These are phyloP conservation scores for Alternaria sp. DNA, from an alignment of 2,329 filamentous ascomycete genomes.

Conservation along the genomic window DNA sequence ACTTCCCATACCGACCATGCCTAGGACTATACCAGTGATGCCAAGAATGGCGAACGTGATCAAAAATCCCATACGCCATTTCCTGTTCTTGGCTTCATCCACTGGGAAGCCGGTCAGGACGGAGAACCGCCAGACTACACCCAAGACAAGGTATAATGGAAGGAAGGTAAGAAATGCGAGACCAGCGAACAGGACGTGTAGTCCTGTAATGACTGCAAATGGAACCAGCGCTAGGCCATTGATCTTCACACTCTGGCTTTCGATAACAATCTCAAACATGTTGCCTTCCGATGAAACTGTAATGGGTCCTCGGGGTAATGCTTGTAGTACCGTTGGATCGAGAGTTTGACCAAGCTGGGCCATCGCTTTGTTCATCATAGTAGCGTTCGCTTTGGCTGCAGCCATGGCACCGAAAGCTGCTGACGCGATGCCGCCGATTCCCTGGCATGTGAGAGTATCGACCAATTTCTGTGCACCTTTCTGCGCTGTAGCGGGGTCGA, in stretches of 20 bases:
- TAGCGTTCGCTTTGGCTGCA: conserved; percentile 16
- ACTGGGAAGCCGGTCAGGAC: conserved; percentile 31
- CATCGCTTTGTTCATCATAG: conserved; percentile 1
- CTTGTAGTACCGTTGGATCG: conserved; percentile 20
- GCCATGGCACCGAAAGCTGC: conserved; percentile 25
- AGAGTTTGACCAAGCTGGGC: conserved; percentile 11
- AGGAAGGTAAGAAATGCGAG: conserved; percentile 35
- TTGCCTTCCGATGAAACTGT: conserved; percentile 33
- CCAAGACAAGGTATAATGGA: conserved; percentile 33
- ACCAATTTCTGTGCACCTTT: conserved; percentile 22
- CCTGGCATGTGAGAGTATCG: conserved; percentile 32
- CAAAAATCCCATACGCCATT: conserved; percentile 32
- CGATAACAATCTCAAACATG: conserved; percentile 27
- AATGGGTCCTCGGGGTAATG: conserved; percentile 31
- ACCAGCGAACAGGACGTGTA: conserved; percentile 30
- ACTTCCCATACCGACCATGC: conserved; percentile 35
- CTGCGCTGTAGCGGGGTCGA: conserved; percentile 28
- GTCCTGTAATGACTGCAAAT: conserved; percentile 27
- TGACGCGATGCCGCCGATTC: conserved; percentile 34
- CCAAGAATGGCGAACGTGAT: conserved; percentile 22
- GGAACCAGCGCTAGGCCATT: conserved; percentile 26
- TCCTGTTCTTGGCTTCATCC: conserved; percentile 30
- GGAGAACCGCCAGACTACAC: conserved; percentile 33
- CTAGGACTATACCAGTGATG: conserved; percentile 27
- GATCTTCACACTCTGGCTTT: conserved; percentile 23